phyloP scores from a whole-genome alignment of 495 filamentous ascomycete species.

The Penicillium argentinense region DNA sequence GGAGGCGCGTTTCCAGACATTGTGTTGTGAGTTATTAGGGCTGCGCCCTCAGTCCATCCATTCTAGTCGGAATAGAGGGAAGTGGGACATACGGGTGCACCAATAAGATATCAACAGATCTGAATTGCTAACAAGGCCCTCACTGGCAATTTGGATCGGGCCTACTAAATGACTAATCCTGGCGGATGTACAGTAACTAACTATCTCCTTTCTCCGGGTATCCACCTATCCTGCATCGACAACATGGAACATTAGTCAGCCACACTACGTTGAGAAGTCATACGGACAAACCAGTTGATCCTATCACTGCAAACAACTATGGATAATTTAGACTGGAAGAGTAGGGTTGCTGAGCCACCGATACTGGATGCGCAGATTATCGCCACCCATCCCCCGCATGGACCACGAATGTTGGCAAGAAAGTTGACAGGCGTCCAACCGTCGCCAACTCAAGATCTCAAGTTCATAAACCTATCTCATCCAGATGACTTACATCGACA shows the following conservation, averaged over 20 bases:
- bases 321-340: constrained; percentile 3
- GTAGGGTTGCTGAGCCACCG: neutral
- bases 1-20: too few species aligned
- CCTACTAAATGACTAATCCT: neutral
- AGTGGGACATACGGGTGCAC: neutral
- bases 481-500: constrained; percentile 6
- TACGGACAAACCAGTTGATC: neutral
- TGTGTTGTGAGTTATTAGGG: too few species aligned
- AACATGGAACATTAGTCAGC: too few species aligned
- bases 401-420: constrained; percentile 2
- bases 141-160: neutral
- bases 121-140: neutral
- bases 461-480: constrained; percentile 12
- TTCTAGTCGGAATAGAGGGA: neutral
- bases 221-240: neutral
- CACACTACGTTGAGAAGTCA: neutral
- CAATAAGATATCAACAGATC: neutral
- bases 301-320: constrained; percentile 3
- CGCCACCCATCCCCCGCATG: neutral
- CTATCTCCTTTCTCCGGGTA: neutral
- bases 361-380: constrained; percentile 1
- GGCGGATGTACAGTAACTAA: neutral
- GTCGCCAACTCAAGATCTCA: constrained; percentile 3
- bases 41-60: too few species aligned
- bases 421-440: constrained; percentile 1